Evolutionary conservation across 495 filamentous ascomycete species (phyloP).

Genomic region (Aspergillus taichungensis): DNA sequence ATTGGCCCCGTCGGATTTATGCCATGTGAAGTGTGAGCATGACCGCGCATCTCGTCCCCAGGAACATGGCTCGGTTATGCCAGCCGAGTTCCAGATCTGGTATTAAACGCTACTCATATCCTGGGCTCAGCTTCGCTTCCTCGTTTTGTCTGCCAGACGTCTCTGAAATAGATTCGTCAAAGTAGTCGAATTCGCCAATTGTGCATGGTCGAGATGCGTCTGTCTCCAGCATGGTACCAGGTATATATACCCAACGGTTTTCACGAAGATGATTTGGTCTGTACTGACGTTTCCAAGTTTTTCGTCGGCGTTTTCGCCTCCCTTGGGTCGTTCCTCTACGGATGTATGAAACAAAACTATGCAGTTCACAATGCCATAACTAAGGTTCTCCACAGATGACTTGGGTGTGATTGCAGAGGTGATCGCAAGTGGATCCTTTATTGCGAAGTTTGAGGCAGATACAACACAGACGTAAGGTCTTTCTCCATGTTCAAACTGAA

Average conservation of each 20-base stretch:
- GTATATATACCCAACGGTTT: constrained; percentile 17
- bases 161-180: not conserved
- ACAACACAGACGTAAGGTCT: constrained; percentile 44
- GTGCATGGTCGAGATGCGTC: constrained; percentile 32
- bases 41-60: no score
- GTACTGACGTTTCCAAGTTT: constrained; percentile 34
- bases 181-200: not conserved
- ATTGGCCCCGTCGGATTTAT: not conserved
- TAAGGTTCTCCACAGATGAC: constrained; percentile 25
- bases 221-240: constrained; percentile 49
- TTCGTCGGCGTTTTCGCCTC: constrained; percentile 56
- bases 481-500: not conserved
- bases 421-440: constrained; percentile 43
- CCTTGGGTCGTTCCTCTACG: constrained; percentile 51
- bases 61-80: no score
- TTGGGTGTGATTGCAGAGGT: constrained; percentile 55
- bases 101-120: no score
- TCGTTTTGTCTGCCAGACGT: no score
- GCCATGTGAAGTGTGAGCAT: no score
- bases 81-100: no score
- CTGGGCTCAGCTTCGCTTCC: no score
- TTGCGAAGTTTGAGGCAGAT: constrained; percentile 39
- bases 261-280: not conserved
- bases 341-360: constrained; percentile 26
- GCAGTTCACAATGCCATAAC: constrained; percentile 12